Percentiles rank a stretch among this genome's conserved stretches.
phyloP scores from a whole-genome alignment of 164 flowering plant species.

The Annona squamosa region DNA sequence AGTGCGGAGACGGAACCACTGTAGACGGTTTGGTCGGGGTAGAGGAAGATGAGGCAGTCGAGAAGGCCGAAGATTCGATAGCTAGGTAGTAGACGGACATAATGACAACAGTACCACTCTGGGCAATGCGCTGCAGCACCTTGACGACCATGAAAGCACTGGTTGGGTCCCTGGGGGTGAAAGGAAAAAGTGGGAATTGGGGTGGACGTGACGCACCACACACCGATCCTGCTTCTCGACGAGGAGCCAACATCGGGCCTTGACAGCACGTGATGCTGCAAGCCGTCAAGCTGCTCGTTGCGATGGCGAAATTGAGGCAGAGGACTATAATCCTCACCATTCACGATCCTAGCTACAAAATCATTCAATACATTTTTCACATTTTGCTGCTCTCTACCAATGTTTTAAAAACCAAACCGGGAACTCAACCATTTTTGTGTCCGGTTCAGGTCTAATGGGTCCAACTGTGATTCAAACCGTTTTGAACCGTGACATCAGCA shows the following conservation, averaged over 20 bases:
- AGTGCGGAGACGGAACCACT: slow-evolving; percentile 52
- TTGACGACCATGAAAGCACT: slow-evolving; percentile 77
- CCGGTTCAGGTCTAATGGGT: too few species aligned
- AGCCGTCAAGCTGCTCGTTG: slow-evolving; percentile 62
- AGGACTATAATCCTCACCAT: slow-evolving; percentile 65
- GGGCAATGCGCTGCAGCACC: slow-evolving; percentile 52
- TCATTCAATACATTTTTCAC: slow-evolving; percentile 49
- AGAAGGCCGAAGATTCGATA: slow-evolving; percentile 48
- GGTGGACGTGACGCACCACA: slow-evolving; percentile 79
- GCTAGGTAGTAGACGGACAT: slow-evolving; percentile 64
- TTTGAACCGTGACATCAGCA: too few species aligned
- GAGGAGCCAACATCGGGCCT: slow-evolving; percentile 98
- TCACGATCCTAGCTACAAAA: slow-evolving; percentile 84
- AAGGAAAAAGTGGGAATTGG: slow-evolving; percentile 81
- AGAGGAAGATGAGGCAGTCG: slow-evolving; percentile 66
- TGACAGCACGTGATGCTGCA: slow-evolving; percentile 74
- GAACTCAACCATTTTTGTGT: too few species aligned
- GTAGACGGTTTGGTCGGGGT: slow-evolving; percentile 67
- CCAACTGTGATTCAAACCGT: too few species aligned
- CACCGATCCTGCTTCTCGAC: slow-evolving; percentile 65
- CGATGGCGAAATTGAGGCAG: slow-evolving; percentile 54
- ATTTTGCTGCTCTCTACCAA: slow-evolving; percentile 64
- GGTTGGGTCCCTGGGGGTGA: slow-evolving; percentile 93
- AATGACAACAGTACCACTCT: slow-evolving; percentile 56
- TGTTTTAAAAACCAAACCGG: too few species aligned